Percentiles rank a stretch among this genome's conserved stretches.
phyloP scores from a whole-genome alignment of 345 rosid species.

The Syzygium grande region DNA sequence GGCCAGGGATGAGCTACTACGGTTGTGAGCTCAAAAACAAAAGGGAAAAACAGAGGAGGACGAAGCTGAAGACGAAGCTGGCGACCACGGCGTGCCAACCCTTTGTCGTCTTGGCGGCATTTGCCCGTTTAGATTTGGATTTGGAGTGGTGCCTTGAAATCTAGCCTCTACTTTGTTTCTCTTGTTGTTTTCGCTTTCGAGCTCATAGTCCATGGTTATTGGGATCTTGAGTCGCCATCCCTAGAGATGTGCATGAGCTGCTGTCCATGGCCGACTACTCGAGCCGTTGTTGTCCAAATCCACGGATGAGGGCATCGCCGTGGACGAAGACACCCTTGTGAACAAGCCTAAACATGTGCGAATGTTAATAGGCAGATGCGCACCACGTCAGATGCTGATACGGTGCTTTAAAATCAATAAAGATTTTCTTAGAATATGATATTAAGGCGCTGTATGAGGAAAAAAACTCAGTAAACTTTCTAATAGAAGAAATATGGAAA shows the following conservation, averaged over 20 bases:
- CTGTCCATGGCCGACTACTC: neutral
- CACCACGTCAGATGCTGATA: accelerated
- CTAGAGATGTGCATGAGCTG: neutral
- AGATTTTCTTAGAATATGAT: neutral
- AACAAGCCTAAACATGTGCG: neutral
- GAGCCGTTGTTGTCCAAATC: neutral
- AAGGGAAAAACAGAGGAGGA: too few species aligned
- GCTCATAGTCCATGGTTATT: neutral
- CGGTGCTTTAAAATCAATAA: neutral
- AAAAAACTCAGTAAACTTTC: too few species aligned
- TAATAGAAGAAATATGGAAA: too few species aligned
- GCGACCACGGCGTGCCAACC: neutral
- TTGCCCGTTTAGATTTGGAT: neutral
- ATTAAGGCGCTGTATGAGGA: neutral
- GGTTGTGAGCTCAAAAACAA: too few species aligned
- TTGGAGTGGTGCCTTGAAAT: too few species aligned
- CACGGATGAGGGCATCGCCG: neutral
- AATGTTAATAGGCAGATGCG: neutral
- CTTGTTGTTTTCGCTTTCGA: too few species aligned
- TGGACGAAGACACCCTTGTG: neutral
- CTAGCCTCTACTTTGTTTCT: too few species aligned
- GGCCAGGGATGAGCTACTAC: too few species aligned
- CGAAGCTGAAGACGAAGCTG: too few species aligned
- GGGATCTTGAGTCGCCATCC: neutral
- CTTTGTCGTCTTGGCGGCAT: neutral